These are phyloP conservation scores for Solidago caesia DNA, from an alignment of 129 eudicot genomes.

Conservation along the genomic window DNA sequence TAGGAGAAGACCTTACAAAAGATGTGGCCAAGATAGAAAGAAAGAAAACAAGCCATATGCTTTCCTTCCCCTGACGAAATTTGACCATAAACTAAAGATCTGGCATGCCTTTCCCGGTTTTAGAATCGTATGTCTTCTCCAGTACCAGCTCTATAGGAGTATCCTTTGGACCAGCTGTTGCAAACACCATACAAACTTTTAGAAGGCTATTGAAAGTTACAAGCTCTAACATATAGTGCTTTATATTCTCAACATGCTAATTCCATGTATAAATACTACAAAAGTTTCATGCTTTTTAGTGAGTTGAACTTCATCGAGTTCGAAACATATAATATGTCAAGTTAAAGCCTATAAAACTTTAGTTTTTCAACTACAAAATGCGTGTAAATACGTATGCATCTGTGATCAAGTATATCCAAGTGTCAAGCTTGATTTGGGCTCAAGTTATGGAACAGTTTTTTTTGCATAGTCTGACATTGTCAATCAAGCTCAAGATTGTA, in stretches of 20 bases:
- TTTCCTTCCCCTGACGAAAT: background rate
- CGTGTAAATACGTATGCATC: background rate
- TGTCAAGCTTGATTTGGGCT: background rate
- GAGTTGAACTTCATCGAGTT: background rate
- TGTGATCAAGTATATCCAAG: background rate
- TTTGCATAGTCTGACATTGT: background rate
- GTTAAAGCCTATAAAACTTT: too few relatives aligned
- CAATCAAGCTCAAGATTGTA: background rate
- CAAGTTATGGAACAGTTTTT: background rate
- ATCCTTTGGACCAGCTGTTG: slow-evolving; percentile 90
- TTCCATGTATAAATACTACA: background rate
- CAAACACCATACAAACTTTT: slow-evolving; percentile 3
- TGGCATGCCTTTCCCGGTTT: slow-evolving; percentile 87
- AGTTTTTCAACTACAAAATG: background rate
- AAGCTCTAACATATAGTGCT: background rate
- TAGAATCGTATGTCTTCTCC: slow-evolving; percentile 74
- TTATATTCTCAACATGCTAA: too few relatives aligned
- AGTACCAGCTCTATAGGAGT: slow-evolving; percentile 70
- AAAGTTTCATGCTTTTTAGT: too few relatives aligned
- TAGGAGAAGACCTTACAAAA: background rate
- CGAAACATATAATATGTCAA: background rate
- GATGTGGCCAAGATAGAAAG: background rate
- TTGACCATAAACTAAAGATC: slow-evolving; percentile 39
- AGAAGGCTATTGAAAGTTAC: background rate
- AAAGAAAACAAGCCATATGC: background rate